Conservation (phyloP, 371 early-diverging fungal species). For the Pancytospora philotis region DNA sequence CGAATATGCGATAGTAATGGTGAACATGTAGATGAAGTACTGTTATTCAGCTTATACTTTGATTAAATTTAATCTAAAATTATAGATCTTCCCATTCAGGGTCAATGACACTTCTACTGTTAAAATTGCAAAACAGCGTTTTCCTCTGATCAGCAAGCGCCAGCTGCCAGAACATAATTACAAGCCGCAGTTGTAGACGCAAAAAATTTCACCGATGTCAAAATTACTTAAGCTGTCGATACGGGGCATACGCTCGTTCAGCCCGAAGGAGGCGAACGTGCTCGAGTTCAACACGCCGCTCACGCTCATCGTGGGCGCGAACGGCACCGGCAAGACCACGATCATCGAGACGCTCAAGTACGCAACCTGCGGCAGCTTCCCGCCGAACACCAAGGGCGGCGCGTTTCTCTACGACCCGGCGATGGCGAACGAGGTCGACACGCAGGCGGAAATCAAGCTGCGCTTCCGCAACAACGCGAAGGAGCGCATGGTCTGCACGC, state of each 20-base stretch:
- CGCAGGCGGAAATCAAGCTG: slow-evolving; percentile 82
- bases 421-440: slow-evolving; percentile 68
- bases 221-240: slow-evolving; percentile 64
- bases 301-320: slow-evolving; percentile 91
- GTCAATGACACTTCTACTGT: no score
- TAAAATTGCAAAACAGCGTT: no score
- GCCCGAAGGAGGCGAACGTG: slow-evolving; percentile 65
- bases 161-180: no score
- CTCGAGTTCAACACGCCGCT: slow-evolving; percentile 81
- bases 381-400: slow-evolving; percentile 72
- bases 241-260: slow-evolving; percentile 84
- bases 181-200: neutral
- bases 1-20: no score
- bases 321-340: slow-evolving; percentile 96
- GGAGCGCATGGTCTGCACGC: slow-evolving; percentile 66
- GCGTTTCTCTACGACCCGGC: slow-evolving; percentile 93
- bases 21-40: no score
- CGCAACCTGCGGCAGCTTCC: slow-evolving; percentile 82
- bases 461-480: slow-evolving; percentile 70
- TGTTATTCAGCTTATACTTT: no score
- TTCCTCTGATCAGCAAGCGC: no score
- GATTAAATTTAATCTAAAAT: no score
- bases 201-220: slow-evolving; percentile 40
- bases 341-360: slow-evolving; percentile 94
- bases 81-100: no score